These are phyloP conservation scores for Ascosphaera aggregata DNA, from an alignment of 2,329 filamentous ascomycete genomes.

Conservation along the genomic window DNA sequence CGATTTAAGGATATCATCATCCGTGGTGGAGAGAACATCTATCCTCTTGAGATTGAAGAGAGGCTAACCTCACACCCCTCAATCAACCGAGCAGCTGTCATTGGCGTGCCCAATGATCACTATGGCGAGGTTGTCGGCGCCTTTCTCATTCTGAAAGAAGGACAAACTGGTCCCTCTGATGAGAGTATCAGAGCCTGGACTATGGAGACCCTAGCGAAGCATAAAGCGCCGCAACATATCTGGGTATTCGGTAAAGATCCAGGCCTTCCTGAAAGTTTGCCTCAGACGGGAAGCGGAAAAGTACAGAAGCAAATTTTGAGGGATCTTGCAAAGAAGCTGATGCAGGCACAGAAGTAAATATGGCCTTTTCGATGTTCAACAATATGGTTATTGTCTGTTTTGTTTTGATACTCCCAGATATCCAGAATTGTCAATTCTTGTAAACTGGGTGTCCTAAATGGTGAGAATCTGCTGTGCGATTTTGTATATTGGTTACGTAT, in stretches of 20 bases:
- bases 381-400: too few species aligned
- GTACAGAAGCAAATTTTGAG: conserved; percentile 37
- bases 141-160: conserved; percentile 23
- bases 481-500: too few species aligned
- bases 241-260: conserved; percentile 50
- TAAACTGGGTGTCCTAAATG: too few species aligned
- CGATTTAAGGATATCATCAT: conserved; percentile 65
- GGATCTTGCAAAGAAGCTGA: conserved; percentile 20
- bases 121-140: conserved; percentile 52
- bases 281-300: conserved; percentile 49
- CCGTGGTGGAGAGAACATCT: conserved; percentile 48
- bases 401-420: too few species aligned
- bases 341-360: conserved; percentile 11
- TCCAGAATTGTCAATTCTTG: too few species aligned
- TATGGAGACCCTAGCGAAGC: conserved; percentile 34
- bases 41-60: conserved; percentile 55
- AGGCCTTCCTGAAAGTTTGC: conserved; percentile 24
- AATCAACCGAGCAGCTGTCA: conserved; percentile 41
- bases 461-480: too few species aligned
- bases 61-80: conserved; percentile 40
- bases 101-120: conserved; percentile 44
- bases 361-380: too few species aligned
- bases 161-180: conserved; percentile 20
- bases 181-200: conserved; percentile 40
- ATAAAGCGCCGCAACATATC: conserved; percentile 48